Evolutionary conservation across 768 basidiomycete species (phyloP).

Genomic region (Dictyophora rubrovolvata): DNA sequence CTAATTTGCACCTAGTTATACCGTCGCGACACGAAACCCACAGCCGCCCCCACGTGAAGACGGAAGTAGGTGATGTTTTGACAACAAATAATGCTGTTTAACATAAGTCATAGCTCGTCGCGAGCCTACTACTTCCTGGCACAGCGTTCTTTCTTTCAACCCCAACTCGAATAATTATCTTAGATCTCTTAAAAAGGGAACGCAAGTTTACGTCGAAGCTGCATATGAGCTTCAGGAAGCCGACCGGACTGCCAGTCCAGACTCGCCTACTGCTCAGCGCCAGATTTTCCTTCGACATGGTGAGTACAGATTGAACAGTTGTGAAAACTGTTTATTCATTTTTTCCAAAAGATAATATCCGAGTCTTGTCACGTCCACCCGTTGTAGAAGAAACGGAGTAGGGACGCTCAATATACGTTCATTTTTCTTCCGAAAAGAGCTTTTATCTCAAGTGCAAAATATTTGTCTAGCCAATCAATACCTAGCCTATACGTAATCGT

Average conservation of each 20-base stretch:
- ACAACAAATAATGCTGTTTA: not conserved
- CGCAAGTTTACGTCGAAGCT: constrained; percentile 74
- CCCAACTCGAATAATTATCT: constrained; percentile 53
- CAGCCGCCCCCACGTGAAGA: constrained; percentile 48
- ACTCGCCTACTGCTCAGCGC: constrained; percentile 61
- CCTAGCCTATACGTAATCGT: too few species aligned
- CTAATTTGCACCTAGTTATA: constrained; percentile 40
- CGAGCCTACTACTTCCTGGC: constrained; percentile 55
- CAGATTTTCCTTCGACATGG: constrained; percentile 80
- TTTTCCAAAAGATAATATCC: not conserved
- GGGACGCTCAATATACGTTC: not conserved
- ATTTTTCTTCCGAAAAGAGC: too few species aligned
- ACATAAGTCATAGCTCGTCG: constrained; percentile 36
- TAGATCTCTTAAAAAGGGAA: constrained; percentile 54
- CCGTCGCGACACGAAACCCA: constrained; percentile 61
- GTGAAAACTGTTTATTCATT: not conserved
- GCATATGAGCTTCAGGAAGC: constrained; percentile 68
- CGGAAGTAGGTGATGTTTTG: constrained; percentile 37
- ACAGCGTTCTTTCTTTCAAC: constrained; percentile 67
- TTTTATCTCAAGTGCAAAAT: too few species aligned
- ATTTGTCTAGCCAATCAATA: too few species aligned
- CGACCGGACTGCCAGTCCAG: constrained; percentile 52
- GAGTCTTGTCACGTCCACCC: constrained; percentile 2
- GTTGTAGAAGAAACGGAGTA: not conserved
- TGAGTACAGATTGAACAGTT: constrained; percentile 20